Evolutionary conservation across 345 rosid genomes (phyloP).

Genomic region (Eucalyptus grandis): DNA sequence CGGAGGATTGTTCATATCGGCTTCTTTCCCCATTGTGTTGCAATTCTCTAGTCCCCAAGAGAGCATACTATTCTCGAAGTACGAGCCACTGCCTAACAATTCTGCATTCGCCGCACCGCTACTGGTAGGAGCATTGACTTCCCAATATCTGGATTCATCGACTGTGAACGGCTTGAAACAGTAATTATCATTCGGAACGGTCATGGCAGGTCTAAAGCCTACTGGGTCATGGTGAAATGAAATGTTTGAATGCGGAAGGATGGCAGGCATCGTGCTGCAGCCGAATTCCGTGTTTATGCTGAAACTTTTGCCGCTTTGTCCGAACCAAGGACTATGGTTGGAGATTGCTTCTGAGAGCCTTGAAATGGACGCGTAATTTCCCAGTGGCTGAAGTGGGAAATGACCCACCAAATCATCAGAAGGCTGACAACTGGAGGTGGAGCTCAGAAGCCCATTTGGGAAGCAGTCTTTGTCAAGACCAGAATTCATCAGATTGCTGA

Average conservation of each 20-base stretch:
- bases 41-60: not conserved
- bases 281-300: not conserved
- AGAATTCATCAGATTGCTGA: not conserved
- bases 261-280: not conserved
- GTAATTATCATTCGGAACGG: not conserved
- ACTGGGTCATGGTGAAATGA: not conserved
- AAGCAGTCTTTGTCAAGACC: not conserved
- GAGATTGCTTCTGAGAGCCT: not conserved
- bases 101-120: not conserved
- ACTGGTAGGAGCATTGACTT: not conserved
- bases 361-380: not conserved
- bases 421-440: not conserved
- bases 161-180: not conserved
- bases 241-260: not conserved
- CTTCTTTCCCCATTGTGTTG: not conserved
- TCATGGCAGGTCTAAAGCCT: not conserved
- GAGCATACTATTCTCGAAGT: not conserved
- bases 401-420: not conserved
- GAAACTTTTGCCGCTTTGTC: not conserved
- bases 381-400: not conserved
- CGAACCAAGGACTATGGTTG: not conserved
- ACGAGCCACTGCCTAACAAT: not conserved
- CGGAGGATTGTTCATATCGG: not conserved
- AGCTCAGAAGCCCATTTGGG: not conserved
- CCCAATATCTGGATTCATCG: not conserved